Conservation (phyloP, 495 filamentous ascomycete species). For the Extremus antarcticus region DNA sequence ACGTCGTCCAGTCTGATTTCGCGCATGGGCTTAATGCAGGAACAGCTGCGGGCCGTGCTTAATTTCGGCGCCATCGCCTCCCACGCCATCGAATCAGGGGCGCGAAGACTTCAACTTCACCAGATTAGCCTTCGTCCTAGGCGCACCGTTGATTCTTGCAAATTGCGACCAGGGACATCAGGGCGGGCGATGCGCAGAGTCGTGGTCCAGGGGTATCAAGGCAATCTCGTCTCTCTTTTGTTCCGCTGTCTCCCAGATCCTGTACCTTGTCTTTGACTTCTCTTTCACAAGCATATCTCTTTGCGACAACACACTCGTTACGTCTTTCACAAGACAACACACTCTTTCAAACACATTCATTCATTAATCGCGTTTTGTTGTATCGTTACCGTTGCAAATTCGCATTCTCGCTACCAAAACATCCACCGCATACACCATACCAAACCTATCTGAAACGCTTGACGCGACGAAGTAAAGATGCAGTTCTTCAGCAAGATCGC, state of each 20-base stretch:
- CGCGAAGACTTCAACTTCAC: not conserved
- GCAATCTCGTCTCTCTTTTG: not conserved
- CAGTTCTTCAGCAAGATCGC: conserved; percentile 17
- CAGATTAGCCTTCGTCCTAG: not conserved
- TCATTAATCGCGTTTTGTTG: conserved; percentile 1
- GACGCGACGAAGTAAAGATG: conserved; percentile 4
- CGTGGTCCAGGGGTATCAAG: not conserved
- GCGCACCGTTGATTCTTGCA: not conserved
- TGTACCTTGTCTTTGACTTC: not conserved
- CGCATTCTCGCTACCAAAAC: conserved; percentile 1
- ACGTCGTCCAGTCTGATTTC: not conserved
- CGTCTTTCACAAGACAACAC: not conserved
- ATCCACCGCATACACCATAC: not conserved
- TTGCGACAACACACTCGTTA: conserved; percentile 1
- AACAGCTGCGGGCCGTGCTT: not conserved
- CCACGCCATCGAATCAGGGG: not conserved
- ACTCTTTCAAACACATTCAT: conserved; percentile 2
- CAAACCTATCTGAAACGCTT: not conserved
- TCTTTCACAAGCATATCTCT: not conserved
- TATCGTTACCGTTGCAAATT: not conserved
- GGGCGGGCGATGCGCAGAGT: not conserved
- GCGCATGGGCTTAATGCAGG: not conserved
- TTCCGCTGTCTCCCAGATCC: not conserved
- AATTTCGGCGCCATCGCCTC: not conserved
- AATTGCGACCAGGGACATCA: not conserved